Evolutionary conservation across 768 basidiomycete species (phyloP), one percentile per base, ranked within the genome.

Genomic region (Trametes cinnabarina): DNA sequence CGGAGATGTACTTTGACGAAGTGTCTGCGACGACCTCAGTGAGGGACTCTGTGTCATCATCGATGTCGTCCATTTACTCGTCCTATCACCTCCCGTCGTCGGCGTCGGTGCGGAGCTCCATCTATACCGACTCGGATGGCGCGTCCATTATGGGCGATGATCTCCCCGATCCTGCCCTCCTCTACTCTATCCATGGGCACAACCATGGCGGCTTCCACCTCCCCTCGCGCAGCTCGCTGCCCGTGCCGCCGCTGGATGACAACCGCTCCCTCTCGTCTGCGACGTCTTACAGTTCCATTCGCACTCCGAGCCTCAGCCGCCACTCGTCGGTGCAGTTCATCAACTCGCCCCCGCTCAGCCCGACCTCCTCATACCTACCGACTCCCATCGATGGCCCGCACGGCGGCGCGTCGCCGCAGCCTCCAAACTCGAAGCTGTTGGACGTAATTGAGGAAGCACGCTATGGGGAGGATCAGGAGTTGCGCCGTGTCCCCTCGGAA

Each of bases 201-300:
- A 23, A 63, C 57, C 64, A 55, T 23, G 54, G 68, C n/a, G 20
- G 59, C 20, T 73, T 69, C 64, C 74, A 73, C 52, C 64, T 74
- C 32, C 73, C 76, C 30, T 39, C 37, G 35, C 71, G 68, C 43
- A 51, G 62, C 8, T 75, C 69, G 25, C 68, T 64, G 37, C 68
- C 70, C 10, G 64, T 66, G 46, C 65, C 72, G 22, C 70, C 72
- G 40, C 71, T 74, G 52, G 76, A 76, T 48, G 78, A 80, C 56
- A 76, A 75, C n/a, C 79, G 79, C n/a, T 79, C 81, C 10, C 70
- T 82, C 48, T 62, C 67, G 20, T 65, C 67, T 3, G 68, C 71
- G n/a, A 57, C 68, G 15, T 71, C 72, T 25, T 65, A 61, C 50
- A 72, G 65, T 57, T 70, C 72, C 8, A 34, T 69, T 47, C 59